These are phyloP conservation scores for Sclerotinia minor DNA, from an alignment of 2,329 filamentous ascomycete species.

Conservation along the genomic window DNA sequence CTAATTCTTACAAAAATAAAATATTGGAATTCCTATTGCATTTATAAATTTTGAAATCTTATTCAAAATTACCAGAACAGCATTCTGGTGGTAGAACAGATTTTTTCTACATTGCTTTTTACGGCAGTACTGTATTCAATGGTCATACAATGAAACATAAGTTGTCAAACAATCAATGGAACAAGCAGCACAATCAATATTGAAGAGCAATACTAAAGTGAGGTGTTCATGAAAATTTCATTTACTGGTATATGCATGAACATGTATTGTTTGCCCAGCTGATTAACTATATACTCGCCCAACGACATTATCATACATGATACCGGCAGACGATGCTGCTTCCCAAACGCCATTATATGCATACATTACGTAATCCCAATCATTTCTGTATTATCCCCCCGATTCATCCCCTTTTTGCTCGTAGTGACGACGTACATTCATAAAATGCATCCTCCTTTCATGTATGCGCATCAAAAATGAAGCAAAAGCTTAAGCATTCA, in stretches of 20 bases:
- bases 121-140: too few relatives aligned
- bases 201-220: too few relatives aligned
- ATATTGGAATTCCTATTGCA: too few relatives aligned
- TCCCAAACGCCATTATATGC: conserved; percentile 10
- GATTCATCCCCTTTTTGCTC: background rate
- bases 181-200: background rate
- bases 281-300: background rate
- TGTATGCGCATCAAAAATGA: background rate
- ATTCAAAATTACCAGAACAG: too few relatives aligned
- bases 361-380: background rate
- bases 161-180: background rate
- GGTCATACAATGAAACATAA: too few relatives aligned
- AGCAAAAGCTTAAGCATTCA: background rate
- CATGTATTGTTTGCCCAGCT: background rate
- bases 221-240: conserved; percentile 6
- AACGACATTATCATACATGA: conserved; percentile 11
- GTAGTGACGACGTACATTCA: conserved; percentile 2
- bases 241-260: background rate
- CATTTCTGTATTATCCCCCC: background rate
- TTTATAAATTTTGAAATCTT: too few relatives aligned
- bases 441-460: background rate
- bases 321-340: conserved; percentile 11
- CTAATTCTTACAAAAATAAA: too few relatives aligned
- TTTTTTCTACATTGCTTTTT: too few relatives aligned
- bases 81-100: too few relatives aligned